Evolutionary conservation across 2,329 filamentous ascomycete species (phyloP).

Genomic region (Davidsoniella virescens): DNA sequence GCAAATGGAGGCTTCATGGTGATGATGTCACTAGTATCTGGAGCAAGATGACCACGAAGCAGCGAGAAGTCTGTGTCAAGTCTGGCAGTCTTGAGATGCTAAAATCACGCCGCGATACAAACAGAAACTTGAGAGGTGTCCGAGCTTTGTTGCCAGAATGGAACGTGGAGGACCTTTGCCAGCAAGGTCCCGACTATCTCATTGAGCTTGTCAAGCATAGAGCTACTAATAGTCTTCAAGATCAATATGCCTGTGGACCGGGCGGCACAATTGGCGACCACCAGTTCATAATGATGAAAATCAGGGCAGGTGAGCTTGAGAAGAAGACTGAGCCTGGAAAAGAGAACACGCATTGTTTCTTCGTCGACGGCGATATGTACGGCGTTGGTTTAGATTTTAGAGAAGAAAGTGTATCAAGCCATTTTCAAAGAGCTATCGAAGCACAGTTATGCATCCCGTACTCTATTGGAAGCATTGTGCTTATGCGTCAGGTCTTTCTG

Average conservation of each 20-base stretch:
- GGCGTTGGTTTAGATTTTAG: constrained; percentile 21
- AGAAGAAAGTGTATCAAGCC: background rate
- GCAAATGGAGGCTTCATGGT: constrained; percentile 24
- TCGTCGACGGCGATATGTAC: constrained; percentile 22
- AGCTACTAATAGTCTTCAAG: constrained; percentile 19
- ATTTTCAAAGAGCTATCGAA: constrained; percentile 16
- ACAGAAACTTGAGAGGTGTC: constrained; percentile 20
- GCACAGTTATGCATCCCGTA: constrained; percentile 18
- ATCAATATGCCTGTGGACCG: constrained; percentile 22
- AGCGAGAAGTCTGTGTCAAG: constrained; percentile 22
- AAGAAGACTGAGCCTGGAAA: background rate
- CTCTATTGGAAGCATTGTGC: constrained; percentile 21
- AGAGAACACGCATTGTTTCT: constrained; percentile 20
- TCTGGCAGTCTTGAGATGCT: constrained; percentile 22
- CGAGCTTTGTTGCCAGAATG: constrained; percentile 27
- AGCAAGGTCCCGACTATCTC: constrained; percentile 21
- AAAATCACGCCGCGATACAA: constrained; percentile 20
- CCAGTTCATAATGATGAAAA: constrained; percentile 19
- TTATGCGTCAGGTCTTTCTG: constrained; percentile 24
- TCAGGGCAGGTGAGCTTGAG: background rate
- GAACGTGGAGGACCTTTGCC: constrained; percentile 27
- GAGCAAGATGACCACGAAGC: constrained; percentile 22
- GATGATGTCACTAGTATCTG: constrained; percentile 24
- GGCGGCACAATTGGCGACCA: constrained; percentile 22
- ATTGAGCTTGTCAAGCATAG: constrained; percentile 25